Evolutionary conservation across 2,329 filamentous ascomycete genomes (phyloP).

Genomic region (Cytospora mali): DNA sequence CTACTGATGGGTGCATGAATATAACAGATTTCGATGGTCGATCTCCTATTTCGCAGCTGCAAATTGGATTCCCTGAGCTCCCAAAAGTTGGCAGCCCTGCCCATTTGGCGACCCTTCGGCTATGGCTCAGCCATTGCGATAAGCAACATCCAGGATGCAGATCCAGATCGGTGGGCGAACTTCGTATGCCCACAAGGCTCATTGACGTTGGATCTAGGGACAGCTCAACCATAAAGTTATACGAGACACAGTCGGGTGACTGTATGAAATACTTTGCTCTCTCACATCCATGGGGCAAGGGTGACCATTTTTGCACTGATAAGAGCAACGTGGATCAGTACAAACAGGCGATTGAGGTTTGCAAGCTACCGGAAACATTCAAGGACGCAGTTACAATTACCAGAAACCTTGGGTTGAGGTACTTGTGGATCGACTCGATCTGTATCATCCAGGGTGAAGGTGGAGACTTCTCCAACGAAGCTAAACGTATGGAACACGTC

Average conservation of each 20-base stretch:
- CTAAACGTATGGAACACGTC: slow-evolving; percentile 34
- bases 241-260: slow-evolving; percentile 10
- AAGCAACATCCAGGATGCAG: background rate
- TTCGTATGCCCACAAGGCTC: slow-evolving; percentile 29
- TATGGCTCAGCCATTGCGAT: slow-evolving; percentile 31
- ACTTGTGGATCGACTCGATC: slow-evolving; percentile 34
- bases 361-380: slow-evolving; percentile 25
- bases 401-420: slow-evolving; percentile 22
- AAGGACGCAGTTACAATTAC: slow-evolving; percentile 28
- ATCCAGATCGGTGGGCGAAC: background rate
- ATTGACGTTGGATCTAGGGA: slow-evolving; percentile 26
- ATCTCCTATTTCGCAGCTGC: background rate
- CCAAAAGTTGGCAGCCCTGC: background rate
- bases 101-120: background rate
- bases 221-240: slow-evolving; percentile 5
- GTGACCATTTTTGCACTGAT: slow-evolving; percentile 25
- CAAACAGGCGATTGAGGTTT: slow-evolving; percentile 11
- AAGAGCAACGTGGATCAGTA: slow-evolving; percentile 8
- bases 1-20: too few species aligned
- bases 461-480: slow-evolving; percentile 31
- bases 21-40: background rate
- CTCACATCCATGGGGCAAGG: slow-evolving; percentile 34
- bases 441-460: slow-evolving; percentile 31
- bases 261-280: slow-evolving; percentile 30
- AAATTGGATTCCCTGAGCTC: background rate